phyloP scores from a whole-genome alignment of 1,284 basidiomycete genomes.

The Moesziomyces globuligerus region DNA sequence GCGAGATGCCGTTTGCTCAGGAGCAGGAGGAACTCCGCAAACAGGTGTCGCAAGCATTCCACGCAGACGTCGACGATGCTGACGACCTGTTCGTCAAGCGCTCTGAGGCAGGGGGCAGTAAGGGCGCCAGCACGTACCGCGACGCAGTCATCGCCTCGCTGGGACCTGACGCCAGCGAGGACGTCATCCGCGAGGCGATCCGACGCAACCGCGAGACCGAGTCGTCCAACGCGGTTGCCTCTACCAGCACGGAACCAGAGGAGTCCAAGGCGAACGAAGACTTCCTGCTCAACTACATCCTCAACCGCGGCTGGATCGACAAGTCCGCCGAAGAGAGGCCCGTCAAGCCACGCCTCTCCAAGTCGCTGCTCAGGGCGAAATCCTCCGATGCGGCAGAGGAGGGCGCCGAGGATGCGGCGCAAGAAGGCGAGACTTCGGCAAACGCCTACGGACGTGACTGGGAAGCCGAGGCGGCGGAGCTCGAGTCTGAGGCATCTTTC shows the following conservation, averaged over 20 bases:
- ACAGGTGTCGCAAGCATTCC: constrained; percentile 86
- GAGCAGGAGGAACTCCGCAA: constrained; percentile 80
- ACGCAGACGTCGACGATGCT: constrained; percentile 70
- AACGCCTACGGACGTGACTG: constrained; percentile 55
- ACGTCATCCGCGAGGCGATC: constrained; percentile 49
- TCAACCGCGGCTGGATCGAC: constrained; percentile 66
- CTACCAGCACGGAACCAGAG: constrained; percentile 48
- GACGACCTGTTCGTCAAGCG: constrained; percentile 74
- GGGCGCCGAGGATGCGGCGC: background rate
- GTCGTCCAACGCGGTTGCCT: constrained; percentile 32
- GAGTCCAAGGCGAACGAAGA: constrained; percentile 74
- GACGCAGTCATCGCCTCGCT: constrained; percentile 83
- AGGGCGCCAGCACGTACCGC: constrained; percentile 82
- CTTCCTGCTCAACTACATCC: constrained; percentile 76
- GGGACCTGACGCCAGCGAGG: constrained; percentile 75
- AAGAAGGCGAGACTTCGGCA: background rate
- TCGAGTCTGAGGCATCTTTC: constrained; percentile 63
- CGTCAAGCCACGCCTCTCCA: constrained; percentile 34
- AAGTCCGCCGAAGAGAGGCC: constrained; percentile 40
- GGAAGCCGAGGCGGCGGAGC: constrained; percentile 65
- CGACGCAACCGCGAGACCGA: constrained; percentile 18
- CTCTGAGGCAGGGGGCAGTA: constrained; percentile 79
- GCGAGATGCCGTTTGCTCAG: constrained; percentile 77
- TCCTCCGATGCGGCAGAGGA: constrained; percentile 16
- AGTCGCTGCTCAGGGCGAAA: constrained; percentile 25